Conservation (phyloP, 495 filamentous ascomycete species). For the Trichoderma orchidacearum region DNA sequence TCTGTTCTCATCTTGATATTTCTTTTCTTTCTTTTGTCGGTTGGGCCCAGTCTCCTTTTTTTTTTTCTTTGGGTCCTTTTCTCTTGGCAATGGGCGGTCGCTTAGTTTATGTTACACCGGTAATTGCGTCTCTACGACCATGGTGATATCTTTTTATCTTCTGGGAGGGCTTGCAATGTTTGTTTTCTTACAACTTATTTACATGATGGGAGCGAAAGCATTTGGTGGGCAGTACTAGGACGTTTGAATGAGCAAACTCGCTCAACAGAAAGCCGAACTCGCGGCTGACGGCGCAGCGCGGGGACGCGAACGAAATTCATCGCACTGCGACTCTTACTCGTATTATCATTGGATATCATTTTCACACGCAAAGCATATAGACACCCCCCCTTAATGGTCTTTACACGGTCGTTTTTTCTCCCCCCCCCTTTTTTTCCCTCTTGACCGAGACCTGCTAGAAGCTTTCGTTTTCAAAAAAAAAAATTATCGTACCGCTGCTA, state of each 20-base stretch:
- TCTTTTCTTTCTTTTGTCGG: neutral
- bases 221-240: neutral
- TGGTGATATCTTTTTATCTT: neutral
- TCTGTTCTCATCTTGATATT: neutral
- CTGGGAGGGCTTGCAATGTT: neutral
- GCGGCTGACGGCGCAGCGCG: neutral
- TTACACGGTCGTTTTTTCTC: conserved; percentile 6
- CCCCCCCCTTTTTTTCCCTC: conserved; percentile 5
- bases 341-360: conserved; percentile 11
- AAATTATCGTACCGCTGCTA: neutral
- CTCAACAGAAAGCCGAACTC: neutral
- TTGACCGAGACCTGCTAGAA: conserved; percentile 1
- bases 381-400: neutral
- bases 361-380: conserved; percentile 1
- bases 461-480: neutral
- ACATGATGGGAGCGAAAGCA: neutral
- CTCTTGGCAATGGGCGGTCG: neutral
- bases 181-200: neutral
- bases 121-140: neutral
- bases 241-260: neutral
- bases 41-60: neutral
- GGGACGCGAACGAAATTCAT: neutral
- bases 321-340: conserved; percentile 7
- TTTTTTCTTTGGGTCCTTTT: neutral
- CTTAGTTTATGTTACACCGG: neutral